Evolutionary conservation across 176 grass and related monocot genomes (phyloP).

Genomic region (Musa acuminata): DNA sequence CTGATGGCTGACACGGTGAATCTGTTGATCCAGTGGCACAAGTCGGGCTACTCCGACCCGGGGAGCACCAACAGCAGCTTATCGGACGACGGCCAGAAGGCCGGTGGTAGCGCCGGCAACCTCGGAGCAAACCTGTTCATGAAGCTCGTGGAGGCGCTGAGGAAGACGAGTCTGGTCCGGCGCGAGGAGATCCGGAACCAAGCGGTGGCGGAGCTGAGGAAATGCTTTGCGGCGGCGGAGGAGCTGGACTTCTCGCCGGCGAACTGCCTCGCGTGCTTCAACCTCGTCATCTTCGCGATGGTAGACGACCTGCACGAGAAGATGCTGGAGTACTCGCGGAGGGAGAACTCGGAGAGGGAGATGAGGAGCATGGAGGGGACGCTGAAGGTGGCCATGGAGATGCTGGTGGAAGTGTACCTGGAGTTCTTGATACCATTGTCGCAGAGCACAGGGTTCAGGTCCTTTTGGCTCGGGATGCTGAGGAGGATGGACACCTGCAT

Average conservation of each 20-base stretch:
- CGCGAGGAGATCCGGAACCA: constrained; percentile 80
- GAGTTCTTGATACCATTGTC: constrained; percentile 44
- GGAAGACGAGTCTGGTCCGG: constrained; percentile 69
- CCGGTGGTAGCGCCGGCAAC: constrained; percentile 25
- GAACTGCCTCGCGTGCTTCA: constrained; percentile 63
- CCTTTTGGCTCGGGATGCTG: constrained; percentile 80
- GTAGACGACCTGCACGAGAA: constrained; percentile 89
- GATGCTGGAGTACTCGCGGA: constrained; percentile 79
- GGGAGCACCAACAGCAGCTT: constrained; percentile 7
- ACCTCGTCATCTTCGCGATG: constrained; percentile 81
- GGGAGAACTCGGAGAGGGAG: constrained; percentile 64
- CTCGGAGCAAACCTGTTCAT: constrained; percentile 54
- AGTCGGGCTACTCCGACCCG: constrained; percentile 52
- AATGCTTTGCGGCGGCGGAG: constrained; percentile 37
- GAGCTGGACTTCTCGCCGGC: constrained; percentile 50
- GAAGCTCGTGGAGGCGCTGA: constrained; percentile 68
- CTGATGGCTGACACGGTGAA: constrained; percentile 73
- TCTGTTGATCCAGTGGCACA: constrained; percentile 68
- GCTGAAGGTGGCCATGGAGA: constrained; percentile 42
- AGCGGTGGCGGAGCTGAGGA: constrained; percentile 47
- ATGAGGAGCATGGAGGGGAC: constrained; percentile 76
- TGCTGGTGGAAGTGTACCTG: constrained; percentile 63
- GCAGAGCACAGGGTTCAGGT: constrained; percentile 60
- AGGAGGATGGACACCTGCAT: constrained; percentile 89
- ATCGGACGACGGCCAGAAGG: constrained; percentile 15